Evolutionary conservation across 345 rosid genomes (phyloP), one percentile per base, ranked within the genome.

Genomic region (Erysimum cheiranthoides): DNA sequence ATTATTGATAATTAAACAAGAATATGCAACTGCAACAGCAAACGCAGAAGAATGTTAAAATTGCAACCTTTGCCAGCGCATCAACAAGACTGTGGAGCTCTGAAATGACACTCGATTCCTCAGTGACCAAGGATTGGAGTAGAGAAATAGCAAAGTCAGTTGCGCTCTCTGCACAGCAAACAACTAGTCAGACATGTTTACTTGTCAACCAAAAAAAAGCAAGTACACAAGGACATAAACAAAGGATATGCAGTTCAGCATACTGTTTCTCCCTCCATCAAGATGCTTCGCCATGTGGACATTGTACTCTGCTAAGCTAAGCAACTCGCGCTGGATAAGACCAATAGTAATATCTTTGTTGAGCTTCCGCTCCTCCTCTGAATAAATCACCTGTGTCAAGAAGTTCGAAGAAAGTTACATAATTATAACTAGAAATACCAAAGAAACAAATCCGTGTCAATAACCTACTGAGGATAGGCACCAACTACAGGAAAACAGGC

Each of bases 221-320:
- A 62, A 9, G 13, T 36, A 38, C 32, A 58, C 8, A 57, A 43
- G 65, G 12, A 69, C 53, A 46, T 61, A 61, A 30, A 32, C 11
- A 52, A n/a, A 35, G 4, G 27, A 60, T 50, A 28, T 36, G 43
- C 14, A 12, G 16, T 62, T 57, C 51, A 47, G 82, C 96, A 38
- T 89, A 92, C 99, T 95, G 74, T 95, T 88, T 80, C 90, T 86
- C 78, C 99, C 99, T 42, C 98, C 97, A 73, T 95, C 99, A 64
- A 92, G 88, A 79, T 84, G 93, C 76, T 95, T 92, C 17, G 98
- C 96, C 89, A 95, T 90, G 74, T 89, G 96, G 64, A 88, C 88
- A 71, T 92, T 92, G 85, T 92, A 95, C 80, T 95, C 98, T 0
- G 99, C 97, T 66, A 95, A 91, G 80, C 89, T 92, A 64, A 95